A percentile compares a stretch with the other conserved stretches of the same genome.
These are phyloP conservation scores for Chlorella sp. DNA, from an alignment of 139 green algal species.

Conservation along the genomic window DNA sequence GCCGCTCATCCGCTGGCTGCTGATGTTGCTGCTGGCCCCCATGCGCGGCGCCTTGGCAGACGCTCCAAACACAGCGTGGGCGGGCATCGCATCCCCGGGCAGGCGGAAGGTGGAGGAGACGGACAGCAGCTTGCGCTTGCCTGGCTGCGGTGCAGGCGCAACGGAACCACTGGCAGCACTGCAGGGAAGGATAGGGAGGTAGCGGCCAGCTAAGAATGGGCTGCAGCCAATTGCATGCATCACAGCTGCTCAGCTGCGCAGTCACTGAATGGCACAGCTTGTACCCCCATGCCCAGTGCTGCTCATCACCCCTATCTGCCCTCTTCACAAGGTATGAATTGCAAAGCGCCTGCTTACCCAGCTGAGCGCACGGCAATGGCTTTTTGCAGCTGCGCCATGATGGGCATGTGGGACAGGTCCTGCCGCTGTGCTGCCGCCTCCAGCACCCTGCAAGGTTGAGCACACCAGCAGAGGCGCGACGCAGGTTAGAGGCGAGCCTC, in stretches of 20 bases:
- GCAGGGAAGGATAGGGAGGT: not conserved
- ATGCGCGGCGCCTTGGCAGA: slow-evolving; percentile 2
- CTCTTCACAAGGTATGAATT: not conserved
- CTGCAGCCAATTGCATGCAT: not conserved
- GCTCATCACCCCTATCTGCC: not conserved
- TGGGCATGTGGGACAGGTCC: slow-evolving; percentile 1
- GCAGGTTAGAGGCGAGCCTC: not conserved
- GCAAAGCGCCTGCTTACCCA: not conserved
- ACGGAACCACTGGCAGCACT: not conserved
- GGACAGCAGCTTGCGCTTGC: slow-evolving; percentile 40
- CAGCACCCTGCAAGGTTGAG: not conserved
- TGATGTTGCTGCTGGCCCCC: not conserved
- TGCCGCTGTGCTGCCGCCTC: not conserved
- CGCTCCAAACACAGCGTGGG: slow-evolving; percentile 9
- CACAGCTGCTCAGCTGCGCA: not conserved
- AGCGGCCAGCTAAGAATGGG: too few relatives aligned
- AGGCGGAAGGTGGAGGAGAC: slow-evolving; percentile 18
- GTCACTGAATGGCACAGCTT: not conserved
- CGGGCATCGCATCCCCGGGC: slow-evolving; percentile 25
- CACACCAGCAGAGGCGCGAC: not conserved
- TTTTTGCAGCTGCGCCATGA: slow-evolving; percentile 20
- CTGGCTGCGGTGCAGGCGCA: not conserved
- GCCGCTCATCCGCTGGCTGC: not conserved
- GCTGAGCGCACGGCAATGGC: not conserved
- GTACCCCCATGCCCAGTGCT: not conserved